Evolutionary conservation across 2,329 filamentous ascomycete species (phyloP), one percentile per base, ranked within the genome.

Genomic region (Colletotrichum sp.): DNA sequence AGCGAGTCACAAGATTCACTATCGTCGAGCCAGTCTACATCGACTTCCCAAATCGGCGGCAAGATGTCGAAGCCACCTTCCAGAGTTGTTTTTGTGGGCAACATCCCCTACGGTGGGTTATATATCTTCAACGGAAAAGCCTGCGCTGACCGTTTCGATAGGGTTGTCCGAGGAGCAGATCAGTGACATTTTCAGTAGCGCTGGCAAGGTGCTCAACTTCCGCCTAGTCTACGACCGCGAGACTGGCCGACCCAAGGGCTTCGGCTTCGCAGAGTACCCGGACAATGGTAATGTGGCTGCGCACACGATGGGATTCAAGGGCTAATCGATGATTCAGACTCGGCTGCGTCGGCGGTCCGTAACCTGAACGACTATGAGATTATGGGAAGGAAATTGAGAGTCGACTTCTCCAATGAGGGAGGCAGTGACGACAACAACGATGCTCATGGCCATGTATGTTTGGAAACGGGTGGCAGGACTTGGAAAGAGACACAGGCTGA

Each of bases 131-230:
- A 30, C 21, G 7, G 55, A 71, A 30, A 21, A 15, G 24, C 21
- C 16, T 39, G 63, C 66, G 9, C 49, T 39, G 8, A 28, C n/a
- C 32, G 13, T 21, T 12, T n/a, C 26, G 28, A n/a, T 81, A 98
- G 96, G 96, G 78, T 93, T 98, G 79, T 98, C 96, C 34, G 97
- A 99, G 87, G 96, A 99, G 84, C 95, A 98, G 84, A 98, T 99
- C 81, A 94, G 94, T 83, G 95, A 98, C 80, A 98, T 98, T 77
- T 98, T 99, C 85, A 95, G 93, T 83, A 94, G 94, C 78, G 96
- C 95, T 69, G 97, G 97, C 75, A 95, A 96, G 79, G 96, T 99
- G 2, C 90, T 98, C 75, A 96, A 95, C 83, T 99, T 99, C 84
- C 93, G 96, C 68, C 90, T 99, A 65, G 96, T 99, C 78, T 98